Base-by-base conservation (phyloP, 1,284 basidiomycete genomes). In the Trametes sp. region DNA sequence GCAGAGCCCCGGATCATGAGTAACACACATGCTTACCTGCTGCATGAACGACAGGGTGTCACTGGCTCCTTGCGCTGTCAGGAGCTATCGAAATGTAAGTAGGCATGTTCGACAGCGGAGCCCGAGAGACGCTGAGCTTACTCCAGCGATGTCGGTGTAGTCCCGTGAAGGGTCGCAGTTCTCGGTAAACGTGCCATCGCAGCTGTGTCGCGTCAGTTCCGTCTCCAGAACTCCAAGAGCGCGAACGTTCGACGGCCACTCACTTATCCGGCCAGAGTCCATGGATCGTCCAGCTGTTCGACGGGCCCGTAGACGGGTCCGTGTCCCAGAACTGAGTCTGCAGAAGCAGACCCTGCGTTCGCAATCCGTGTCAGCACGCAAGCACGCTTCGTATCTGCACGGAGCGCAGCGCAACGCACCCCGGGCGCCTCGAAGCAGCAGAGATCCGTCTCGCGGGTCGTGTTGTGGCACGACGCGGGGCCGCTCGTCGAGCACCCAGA, bases 241-340 rank as follows among this genome's bases (percentile, higher is more conserved):
- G n/a, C 13, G 11, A 10, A 24, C 23, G 16, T 9, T 6, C 6
- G 21, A 3, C 45, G 24, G 7, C 13, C 24, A 76, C 84, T 58
- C 69, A 90, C 87, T 87, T 75, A 71, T 90, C 88, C 8, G 87
- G 87, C 90, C 89, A 91, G 49, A 91, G 77, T 54, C 88, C 90
- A 59, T 92, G 90, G 65, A 92, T 89, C 0, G 89, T 90, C 90
- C 91, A 93, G 68, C 86, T 89, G 71, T 89, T 70, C 10, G 70
- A 72, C 21, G 92, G 89, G 2, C 89, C 89, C 28, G 86, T 87
- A 0, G 84, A 75, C 0, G 91, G 87, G 58, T 84, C 42, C 4
- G 73, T 74, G 61, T 75, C 72, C 74, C 73, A 74, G 60, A 75
- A 76, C 73, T 77, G 88, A 3, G 87, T 87, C 71, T 89, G 87